Percentiles rank a stretch among this genome's conserved stretches.
phyloP scores from a whole-genome alignment of 176 grass and related monocot genomes.

The Lolium multiflorum region DNA sequence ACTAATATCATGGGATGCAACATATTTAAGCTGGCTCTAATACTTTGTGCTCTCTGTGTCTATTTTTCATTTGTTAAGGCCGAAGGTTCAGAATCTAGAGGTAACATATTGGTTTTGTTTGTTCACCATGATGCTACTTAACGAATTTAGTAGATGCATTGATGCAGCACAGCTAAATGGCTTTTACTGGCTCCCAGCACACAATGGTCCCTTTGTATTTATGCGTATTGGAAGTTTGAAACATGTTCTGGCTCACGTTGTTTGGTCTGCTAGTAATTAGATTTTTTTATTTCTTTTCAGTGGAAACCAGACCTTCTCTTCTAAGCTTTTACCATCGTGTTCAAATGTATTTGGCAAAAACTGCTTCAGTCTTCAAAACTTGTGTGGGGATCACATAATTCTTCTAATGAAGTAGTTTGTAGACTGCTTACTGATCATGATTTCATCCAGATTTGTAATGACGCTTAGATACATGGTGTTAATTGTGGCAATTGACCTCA shows the following conservation, averaged over 20 bases:
- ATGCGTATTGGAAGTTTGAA: background rate
- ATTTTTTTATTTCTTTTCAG: too few relatives aligned
- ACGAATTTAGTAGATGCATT: constrained; percentile 18
- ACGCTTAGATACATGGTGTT: background rate
- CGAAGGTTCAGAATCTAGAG: too few relatives aligned
- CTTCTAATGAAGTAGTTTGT: background rate
- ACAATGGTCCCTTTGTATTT: background rate
- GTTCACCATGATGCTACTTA: too few relatives aligned
- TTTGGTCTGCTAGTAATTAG: too few relatives aligned
- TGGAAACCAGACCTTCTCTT: background rate
- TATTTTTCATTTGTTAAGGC: too few relatives aligned
- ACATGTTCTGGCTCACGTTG: background rate
- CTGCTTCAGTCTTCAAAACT: constrained; percentile 10
- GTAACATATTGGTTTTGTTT: too few relatives aligned
- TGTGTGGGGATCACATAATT: background rate
- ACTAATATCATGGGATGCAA: too few relatives aligned
- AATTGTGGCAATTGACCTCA: constrained; percentile 21
- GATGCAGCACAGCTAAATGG: constrained; percentile 18
- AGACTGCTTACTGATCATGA: background rate
- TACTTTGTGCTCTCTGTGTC: too few relatives aligned
- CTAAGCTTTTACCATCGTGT: background rate
- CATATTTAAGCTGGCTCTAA: too few relatives aligned
- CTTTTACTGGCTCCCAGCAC: constrained; percentile 13
- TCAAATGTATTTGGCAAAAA: background rate
- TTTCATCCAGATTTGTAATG: constrained; percentile 26